Base-by-base conservation (phyloP, 768 basidiomycete species). In the Mycena leptocephala region DNA sequence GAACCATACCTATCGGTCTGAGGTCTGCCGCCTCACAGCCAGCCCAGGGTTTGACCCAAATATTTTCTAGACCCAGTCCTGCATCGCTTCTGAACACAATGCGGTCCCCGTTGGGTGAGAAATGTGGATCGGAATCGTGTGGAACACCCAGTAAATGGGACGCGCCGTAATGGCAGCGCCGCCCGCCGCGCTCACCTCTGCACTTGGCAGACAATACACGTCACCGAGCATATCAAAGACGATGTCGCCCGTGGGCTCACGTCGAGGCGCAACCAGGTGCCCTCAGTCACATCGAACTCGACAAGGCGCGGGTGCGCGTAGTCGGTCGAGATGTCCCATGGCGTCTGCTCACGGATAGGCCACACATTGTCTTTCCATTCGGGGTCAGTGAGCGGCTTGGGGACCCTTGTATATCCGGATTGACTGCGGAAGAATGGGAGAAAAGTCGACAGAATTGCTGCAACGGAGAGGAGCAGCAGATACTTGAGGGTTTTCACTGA, bases 141-240 rank as follows among this genome's bases (percentile, higher is more conserved):
- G n/a, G n/a, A n/a, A n/a, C n/a, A n/a, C n/a, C n/a, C n/a, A n/a
- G n/a, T 94, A 75, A 41, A 95, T 85, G 10, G 93, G 93, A 61
- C 89, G 86, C 5, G 94, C 94, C 48, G 80, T 85, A 6, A 85
- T 82, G 22, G 74, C 66, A 10, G 70, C 64, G 14, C 66, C 79
- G 39, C 76, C 79, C 2, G 80, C 73, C 48, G 81, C 84, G 26
- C 11, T 37, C 18, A 74, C 72, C 43, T 76, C 76, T 3, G 65
- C 26, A 48, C 37, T 18, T 2, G 93, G 89, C 58, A 95, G 86
- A 78, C 94, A 95, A 82, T 94, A 95, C 35, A 95, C 80, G 80
- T 95, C 93, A 5, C 94, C 94, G 9, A 92, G 83, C 89, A 95
- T 93, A 81, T 94, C 94, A 70, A 94, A 95, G 10, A 94, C 88